Evolutionary conservation across 2,329 filamentous ascomycete species (phyloP).

Genomic region (Ambrosiella xylebori): DNA sequence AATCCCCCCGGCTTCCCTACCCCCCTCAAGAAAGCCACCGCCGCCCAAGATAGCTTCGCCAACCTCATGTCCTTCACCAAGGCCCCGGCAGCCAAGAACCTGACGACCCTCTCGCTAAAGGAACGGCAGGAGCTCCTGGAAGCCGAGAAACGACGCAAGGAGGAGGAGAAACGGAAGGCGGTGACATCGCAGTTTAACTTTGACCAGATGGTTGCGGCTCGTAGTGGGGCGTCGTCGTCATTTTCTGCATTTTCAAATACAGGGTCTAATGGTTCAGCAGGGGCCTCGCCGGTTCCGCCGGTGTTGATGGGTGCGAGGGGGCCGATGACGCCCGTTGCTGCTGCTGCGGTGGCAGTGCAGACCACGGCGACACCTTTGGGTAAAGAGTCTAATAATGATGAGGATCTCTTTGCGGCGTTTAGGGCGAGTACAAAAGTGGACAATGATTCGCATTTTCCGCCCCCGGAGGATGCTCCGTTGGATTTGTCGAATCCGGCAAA

Average conservation of each 20-base stretch:
- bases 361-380: constrained; percentile 3
- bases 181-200: constrained; percentile 65
- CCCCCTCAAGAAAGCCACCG: constrained; percentile 15
- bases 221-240: constrained; percentile 31
- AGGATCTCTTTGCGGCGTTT: constrained; percentile 51
- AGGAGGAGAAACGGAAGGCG: constrained; percentile 53
- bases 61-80: constrained; percentile 46
- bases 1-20: background rate
- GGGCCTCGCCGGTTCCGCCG: constrained; percentile 14
- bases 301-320: constrained; percentile 8
- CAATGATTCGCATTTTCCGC: constrained; percentile 47
- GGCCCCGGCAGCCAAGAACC: constrained; percentile 29
- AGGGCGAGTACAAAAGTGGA: constrained; percentile 49
- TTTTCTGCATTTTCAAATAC: constrained; percentile 1
- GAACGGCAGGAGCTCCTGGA: constrained; percentile 57
- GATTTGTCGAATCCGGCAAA: constrained; percentile 37
- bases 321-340: no score
- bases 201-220: constrained; percentile 53
- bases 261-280: constrained; percentile 15
- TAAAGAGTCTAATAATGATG: constrained; percentile 21
- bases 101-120: constrained; percentile 46
- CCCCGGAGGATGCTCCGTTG: constrained; percentile 22
- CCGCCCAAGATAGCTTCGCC: constrained; percentile 53
- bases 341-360: background rate
- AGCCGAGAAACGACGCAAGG: constrained; percentile 51